Evolutionary conservation across 176 grass and related monocot species (phyloP).

Genomic region (Aegilops tauschii): DNA sequence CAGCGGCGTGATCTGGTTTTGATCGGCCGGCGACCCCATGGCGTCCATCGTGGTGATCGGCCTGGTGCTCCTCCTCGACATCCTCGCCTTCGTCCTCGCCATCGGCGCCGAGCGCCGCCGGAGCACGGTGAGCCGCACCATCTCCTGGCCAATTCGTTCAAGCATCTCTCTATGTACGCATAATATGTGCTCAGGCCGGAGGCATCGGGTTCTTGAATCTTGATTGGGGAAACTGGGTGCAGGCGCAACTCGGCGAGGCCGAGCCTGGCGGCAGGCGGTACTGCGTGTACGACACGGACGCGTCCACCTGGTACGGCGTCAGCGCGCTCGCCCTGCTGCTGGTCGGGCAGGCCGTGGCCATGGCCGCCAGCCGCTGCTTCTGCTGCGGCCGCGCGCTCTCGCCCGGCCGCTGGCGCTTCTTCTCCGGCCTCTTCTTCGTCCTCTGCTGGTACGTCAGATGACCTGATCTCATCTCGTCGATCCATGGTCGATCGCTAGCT

Average conservation of each 20-base stretch:
- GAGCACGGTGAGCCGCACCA: constrained; percentile 37
- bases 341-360: constrained; percentile 46
- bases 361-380: constrained; percentile 65
- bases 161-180: too few relatives aligned
- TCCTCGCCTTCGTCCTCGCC: constrained; percentile 86
- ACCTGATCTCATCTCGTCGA: too few relatives aligned
- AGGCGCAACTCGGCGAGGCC: constrained; percentile 23
- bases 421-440: constrained; percentile 62
- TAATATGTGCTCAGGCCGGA: too few relatives aligned
- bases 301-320: constrained; percentile 69
- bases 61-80: constrained; percentile 50
- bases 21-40: constrained; percentile 8
- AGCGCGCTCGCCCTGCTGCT: constrained; percentile 65
- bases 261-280: background rate
- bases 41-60: constrained; percentile 40
- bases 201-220: too few relatives aligned
- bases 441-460: constrained; percentile 55
- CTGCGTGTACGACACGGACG: constrained; percentile 72
- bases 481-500: too few relatives aligned
- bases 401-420: constrained; percentile 54
- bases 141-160: too few relatives aligned
- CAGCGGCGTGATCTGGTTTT: too few relatives aligned
- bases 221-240: background rate
- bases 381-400: constrained; percentile 72
- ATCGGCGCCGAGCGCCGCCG: constrained; percentile 79